These are phyloP conservation scores for Rhodomyrtus psidioides DNA, from an alignment of 441 rosid genomes.

Conservation along the genomic window DNA sequence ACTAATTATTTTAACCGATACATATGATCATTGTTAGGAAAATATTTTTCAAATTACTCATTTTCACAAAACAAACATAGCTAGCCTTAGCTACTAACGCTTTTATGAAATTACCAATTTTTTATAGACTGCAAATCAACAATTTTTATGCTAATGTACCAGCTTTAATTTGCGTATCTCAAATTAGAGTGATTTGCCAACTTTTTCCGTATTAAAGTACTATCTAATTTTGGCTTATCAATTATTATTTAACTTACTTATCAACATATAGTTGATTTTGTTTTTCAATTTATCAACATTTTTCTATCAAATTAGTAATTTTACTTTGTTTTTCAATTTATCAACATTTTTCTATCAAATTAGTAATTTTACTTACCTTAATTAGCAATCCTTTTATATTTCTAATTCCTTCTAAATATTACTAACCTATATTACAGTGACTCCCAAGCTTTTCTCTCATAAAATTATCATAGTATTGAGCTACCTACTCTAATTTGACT, in stretches of 20 bases:
- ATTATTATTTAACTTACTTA: not conserved
- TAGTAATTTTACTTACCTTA: not conserved
- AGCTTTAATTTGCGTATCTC: not conserved
- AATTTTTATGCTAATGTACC: not conserved
- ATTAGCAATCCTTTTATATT: not conserved
- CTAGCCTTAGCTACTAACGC: too few relatives aligned
- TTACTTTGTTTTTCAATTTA: not conserved
- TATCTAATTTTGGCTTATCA: not conserved
- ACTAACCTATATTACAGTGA: not conserved
- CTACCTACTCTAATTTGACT: not conserved
- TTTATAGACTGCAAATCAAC: not conserved
- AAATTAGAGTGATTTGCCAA: not conserved
- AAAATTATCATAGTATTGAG: not conserved
- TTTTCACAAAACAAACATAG: too few relatives aligned
- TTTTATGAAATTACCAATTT: too few relatives aligned
- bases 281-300: not conserved
- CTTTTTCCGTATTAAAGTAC: not conserved
- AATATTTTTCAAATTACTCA: too few relatives aligned
- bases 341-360: not conserved
- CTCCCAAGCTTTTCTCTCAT: not conserved
- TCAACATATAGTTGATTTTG: not conserved
- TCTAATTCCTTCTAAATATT: not conserved
- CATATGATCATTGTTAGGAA: too few relatives aligned
- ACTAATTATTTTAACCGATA: too few relatives aligned
- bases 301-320: not conserved